Conservation (phyloP, 2,329 filamentous ascomycete genomes). For the Alternaria infectoria region DNA sequence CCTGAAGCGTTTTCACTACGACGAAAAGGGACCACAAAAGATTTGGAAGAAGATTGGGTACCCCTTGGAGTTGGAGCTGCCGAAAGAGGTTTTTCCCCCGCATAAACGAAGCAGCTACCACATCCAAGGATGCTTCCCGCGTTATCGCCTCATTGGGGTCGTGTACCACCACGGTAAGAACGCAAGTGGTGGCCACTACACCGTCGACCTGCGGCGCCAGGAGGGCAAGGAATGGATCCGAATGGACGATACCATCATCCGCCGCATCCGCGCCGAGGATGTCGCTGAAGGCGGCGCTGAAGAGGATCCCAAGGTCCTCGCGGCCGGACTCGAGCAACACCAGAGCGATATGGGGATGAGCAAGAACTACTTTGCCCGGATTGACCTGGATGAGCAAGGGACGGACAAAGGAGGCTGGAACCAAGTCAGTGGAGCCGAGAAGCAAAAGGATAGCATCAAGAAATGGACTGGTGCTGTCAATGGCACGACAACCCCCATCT, state of each 20-base stretch:
- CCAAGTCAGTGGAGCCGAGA: conserved; percentile 73
- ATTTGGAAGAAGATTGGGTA: conserved; percentile 99
- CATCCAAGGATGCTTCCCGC: conserved; percentile 73
- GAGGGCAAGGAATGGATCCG: conserved; percentile 96
- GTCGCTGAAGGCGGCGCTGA: conserved; percentile 86
- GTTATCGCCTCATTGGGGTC: conserved; percentile 85
- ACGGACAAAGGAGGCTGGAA: conserved; percentile 79
- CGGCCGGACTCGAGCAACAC: conserved; percentile 70
- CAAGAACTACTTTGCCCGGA: conserved; percentile 77
- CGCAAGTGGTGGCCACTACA: conserved; percentile 95
- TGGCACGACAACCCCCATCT: conserved; percentile 63
- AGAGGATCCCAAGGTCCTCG: conserved; percentile 74
- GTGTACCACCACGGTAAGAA: conserved; percentile 99
- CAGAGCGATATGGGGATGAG: conserved; percentile 62
- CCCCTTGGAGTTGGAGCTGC: conserved; percentile 91
- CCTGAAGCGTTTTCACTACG: conserved; percentile 96
- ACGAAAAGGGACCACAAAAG: conserved; percentile 88
- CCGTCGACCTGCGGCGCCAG: conserved; percentile 92
- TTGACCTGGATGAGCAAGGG: conserved; percentile 64
- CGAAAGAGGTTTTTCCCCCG: conserved; percentile 83
- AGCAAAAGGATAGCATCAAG: conserved; percentile 65
- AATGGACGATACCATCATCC: conserved; percentile 90
- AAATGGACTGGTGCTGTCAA: conserved; percentile 70
- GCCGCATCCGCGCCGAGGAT: conserved; percentile 83
- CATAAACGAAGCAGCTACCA: conserved; percentile 71